A percentile compares a stretch with the other conserved stretches of the same genome.
phyloP scores from a whole-genome alignment of 2,329 filamentous ascomycete species.

The Penicillium digitatum region DNA sequence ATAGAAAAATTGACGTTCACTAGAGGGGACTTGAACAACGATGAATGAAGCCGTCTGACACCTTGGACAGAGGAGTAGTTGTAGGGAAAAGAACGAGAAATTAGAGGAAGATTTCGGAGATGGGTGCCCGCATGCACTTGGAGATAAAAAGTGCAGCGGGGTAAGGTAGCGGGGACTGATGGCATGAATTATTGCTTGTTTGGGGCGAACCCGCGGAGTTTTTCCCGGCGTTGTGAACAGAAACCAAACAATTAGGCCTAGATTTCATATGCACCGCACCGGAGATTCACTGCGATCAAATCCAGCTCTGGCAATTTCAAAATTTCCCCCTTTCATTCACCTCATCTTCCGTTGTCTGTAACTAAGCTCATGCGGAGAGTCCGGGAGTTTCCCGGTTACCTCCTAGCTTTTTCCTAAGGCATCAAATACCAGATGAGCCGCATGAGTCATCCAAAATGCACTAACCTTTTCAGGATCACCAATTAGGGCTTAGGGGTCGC shows the following conservation, averaged over 20 bases:
- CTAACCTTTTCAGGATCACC: not conserved
- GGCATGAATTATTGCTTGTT: slow-evolving; percentile 27
- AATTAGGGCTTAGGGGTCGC: slow-evolving; percentile 21
- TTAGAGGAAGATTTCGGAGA: slow-evolving; percentile 17
- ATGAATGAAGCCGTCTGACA: slow-evolving; percentile 14
- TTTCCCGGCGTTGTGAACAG: slow-evolving; percentile 10
- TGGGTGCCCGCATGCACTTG: slow-evolving; percentile 20
- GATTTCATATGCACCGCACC: not conserved
- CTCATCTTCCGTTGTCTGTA: not conserved
- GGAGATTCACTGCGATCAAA: not conserved
- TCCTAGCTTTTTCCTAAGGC: slow-evolving; percentile 4
- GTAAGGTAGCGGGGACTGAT: slow-evolving; percentile 23
- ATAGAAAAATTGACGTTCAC: slow-evolving; percentile 16
- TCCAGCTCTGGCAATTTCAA: not conserved
- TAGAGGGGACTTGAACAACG: slow-evolving; percentile 13
- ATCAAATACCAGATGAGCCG: not conserved
- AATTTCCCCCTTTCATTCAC: not conserved
- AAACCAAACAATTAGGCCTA: not conserved
- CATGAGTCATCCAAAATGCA: not conserved
- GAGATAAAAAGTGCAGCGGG: slow-evolving; percentile 23
- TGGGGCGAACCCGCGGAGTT: slow-evolving; percentile 22
- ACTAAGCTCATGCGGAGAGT: slow-evolving; percentile 9
- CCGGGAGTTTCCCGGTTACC: slow-evolving; percentile 1
- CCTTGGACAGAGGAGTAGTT: slow-evolving; percentile 15
- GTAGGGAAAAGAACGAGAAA: slow-evolving; percentile 6